Conservation (phyloP, 306 rosid species). For the Cucumis hystrix region DNA sequence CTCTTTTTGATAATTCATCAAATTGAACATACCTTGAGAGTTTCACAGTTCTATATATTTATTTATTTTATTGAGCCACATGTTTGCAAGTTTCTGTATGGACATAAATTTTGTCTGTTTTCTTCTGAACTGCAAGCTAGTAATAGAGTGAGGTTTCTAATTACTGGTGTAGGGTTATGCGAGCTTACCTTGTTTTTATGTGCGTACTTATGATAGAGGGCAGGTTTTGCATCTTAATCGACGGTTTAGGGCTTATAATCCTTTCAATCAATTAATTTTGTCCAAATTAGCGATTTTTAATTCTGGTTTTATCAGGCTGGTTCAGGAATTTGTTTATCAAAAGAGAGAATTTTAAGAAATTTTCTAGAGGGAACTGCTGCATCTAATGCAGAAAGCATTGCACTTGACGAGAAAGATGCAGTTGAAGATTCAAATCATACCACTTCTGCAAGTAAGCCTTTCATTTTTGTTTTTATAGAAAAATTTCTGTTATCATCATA, state of each 20-base stretch:
- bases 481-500: not conserved
- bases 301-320: slow-evolving; percentile 32
- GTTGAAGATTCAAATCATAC: slow-evolving; percentile 18
- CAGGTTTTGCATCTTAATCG: not conserved
- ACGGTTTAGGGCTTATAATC: not conserved
- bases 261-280: not conserved
- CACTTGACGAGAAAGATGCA: slow-evolving; percentile 36
- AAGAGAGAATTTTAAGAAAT: slow-evolving; percentile 35
- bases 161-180: not conserved
- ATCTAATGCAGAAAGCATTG: slow-evolving; percentile 26
- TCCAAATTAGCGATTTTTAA: not conserved
- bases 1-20: not conserved
- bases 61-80: not conserved
- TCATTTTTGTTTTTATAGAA: not conserved
- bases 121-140: not conserved
- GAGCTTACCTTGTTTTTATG: not conserved
- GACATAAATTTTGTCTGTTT: not conserved
- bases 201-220: not conserved
- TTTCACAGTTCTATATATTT: not conserved
- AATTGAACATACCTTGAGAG: not conserved
- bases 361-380: slow-evolving; percentile 72
- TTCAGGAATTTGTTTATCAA: slow-evolving; percentile 48
- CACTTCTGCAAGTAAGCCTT: slow-evolving; percentile 20
- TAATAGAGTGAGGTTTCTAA: not conserved
- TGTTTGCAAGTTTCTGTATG: not conserved